Evolutionary conservation across 495 filamentous ascomycete genomes (phyloP), one percentile per base, ranked within the genome.

Genomic region (Tuber microsphaerosporum): DNA sequence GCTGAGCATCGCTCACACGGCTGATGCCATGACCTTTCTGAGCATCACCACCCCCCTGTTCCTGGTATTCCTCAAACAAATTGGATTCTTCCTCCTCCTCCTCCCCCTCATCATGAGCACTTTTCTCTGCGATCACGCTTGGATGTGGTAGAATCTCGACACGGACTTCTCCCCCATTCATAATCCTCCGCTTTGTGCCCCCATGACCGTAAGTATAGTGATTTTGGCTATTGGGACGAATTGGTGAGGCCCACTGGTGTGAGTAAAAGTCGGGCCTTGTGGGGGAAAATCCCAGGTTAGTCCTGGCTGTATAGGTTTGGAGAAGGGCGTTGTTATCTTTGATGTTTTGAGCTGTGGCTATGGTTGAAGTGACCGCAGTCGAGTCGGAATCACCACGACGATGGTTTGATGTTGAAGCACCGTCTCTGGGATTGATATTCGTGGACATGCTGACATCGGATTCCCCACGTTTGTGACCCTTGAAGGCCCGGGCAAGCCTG

Each of bases 361-460:
- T 37, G 56, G 72, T 71, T 48, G 76, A 20, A 75, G 46, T 72
- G 74, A 56, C 14, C 51, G 12, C 14, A 17, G 56, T 65, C 12
- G 56, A 65, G 14, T 14, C 56, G 56, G 56, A 65, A 65, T 65
- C 31, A 31, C 31, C 31, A 65, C 31, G 56, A 65, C 61, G 16
- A 22, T 75, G 71, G 65, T 79, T 14, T 74, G 75, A 41, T 73
- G 73, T 41, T 71, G 72, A 65, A 44, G 76, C 51, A 41, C 78
- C 77, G 70, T 75, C 74, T 61, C 72, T 75, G 17, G 76, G 56
- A 31, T 65, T 65, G 56, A 65, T 76, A 34, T 71, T 71, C 34
- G 79, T 81, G 41, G 79, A 78, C 71, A 79, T 76, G 73, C 80
- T 82, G 69, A 77, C 45, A 74, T 82, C 80, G 26, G 80, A 82